Evolutionary conservation across 805 yeast species (phyloP), one percentile per base, ranked within the genome.

Genomic region (Candida loeiensis): DNA sequence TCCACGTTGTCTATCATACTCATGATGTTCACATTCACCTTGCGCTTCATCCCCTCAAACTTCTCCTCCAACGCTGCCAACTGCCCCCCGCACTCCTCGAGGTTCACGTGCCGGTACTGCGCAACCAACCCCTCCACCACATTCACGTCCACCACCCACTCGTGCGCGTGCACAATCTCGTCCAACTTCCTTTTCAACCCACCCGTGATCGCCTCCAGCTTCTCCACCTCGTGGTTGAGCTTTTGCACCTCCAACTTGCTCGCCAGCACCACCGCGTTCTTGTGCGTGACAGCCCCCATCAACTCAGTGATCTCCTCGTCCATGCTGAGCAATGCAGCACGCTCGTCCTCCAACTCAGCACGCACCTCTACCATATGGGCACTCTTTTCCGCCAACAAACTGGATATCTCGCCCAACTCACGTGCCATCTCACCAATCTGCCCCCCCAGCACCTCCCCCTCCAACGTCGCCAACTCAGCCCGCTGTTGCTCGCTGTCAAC

Each of bases 1-100:
- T 89, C 96, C 19, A 87, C 95, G 49, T 80, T 87, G 53, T 89
- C 96, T 46, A 88, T 86, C 85, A 85, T 85, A 52, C 81, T 81
- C 95, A 85, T 85, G 46, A 88, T 87, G 54, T 89, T 85, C 2
- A 83, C 73, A 51, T 89, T 88, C 13, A 90, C 95, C 47, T 82
- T 86, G 41, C 88, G 74, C 62, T 77, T 83, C 85, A 91, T 79
- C 4, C 76, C 77, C 40, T 77, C 73, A 53, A 80, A 78, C 45
- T 79, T 73, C 22, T 75, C 83, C 14, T 73, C 66, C 47, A 87
- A 71, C 34, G 74, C 71, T 9, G 63, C 62, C 29, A 80, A 74
- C 46, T 82, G 76, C 16, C 72, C 75, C 46, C 79, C 76, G 49
- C 82, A 74, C 44, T 82, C 82, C 6, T 72, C 77, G 15, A 87